phyloP scores from a whole-genome alignment of 2,329 filamentous ascomycete species.

The Macrophomina tecta region DNA sequence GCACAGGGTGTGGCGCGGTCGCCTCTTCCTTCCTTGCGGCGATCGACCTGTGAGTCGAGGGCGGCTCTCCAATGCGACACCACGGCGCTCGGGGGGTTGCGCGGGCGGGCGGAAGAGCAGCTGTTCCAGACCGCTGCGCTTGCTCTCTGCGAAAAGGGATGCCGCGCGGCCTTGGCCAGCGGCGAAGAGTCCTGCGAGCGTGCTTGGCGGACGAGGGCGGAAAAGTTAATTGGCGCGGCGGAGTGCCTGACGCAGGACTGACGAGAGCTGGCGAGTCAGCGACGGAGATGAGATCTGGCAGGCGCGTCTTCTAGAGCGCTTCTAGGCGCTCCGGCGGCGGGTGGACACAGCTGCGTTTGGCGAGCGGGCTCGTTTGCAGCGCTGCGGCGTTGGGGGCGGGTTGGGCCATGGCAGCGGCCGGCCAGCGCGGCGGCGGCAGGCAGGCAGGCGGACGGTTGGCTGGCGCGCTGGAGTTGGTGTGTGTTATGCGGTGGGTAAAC shows the following conservation, averaged over 20 bases:
- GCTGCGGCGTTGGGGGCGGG: background rate
- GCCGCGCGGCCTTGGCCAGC: conserved; percentile 26
- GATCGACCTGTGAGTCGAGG: background rate
- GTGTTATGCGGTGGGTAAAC: conserved; percentile 19
- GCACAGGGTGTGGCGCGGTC: background rate
- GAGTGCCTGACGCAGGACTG: conserved; percentile 16
- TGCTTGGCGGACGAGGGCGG: conserved; percentile 21
- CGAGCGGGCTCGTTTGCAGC: background rate
- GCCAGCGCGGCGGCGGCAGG: conserved; percentile 8
- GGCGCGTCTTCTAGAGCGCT: conserved; percentile 12
- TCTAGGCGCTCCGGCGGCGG: conserved; percentile 5
- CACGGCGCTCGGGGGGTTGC: background rate
- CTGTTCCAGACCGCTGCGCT: conserved; percentile 1
- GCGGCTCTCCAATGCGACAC: background rate
- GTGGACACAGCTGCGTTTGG: background rate
- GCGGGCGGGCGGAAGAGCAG: background rate
- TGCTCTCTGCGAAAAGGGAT: conserved; percentile 18
- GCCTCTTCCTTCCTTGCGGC: conserved; percentile 3
- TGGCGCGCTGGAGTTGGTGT: no score
- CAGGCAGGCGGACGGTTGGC: no score
- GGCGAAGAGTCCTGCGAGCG: background rate
- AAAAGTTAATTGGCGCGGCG: conserved; percentile 25
- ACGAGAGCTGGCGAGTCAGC: conserved; percentile 18
- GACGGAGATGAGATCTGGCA: conserved; percentile 12
- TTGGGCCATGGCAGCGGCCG: background rate